phyloP scores from a whole-genome alignment of 148 eudicot genomes.

The Amaranthus hypochondriacus region DNA sequence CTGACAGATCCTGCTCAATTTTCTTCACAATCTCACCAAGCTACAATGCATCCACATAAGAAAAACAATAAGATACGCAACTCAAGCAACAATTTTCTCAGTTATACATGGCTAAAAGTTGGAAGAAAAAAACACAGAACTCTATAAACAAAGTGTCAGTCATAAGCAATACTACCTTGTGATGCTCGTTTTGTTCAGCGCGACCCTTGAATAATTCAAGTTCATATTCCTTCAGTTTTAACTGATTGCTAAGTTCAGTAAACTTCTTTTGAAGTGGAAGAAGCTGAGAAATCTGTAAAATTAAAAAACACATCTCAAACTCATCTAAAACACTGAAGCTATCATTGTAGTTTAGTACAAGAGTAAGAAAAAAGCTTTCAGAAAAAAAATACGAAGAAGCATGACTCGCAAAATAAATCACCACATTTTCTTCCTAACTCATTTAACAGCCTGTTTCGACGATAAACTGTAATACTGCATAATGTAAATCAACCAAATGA shows the following conservation, averaged over 20 bases:
- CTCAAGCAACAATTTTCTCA: neutral
- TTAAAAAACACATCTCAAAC: neutral
- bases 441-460: neutral
- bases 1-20: constrained; percentile 81
- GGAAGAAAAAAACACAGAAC: neutral
- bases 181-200: constrained; percentile 95
- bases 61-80: neutral
- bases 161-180: constrained; percentile 55
- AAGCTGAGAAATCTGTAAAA: constrained; percentile 59
- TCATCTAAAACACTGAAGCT: neutral
- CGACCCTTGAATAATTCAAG: constrained; percentile 73
- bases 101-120: neutral
- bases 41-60: constrained; percentile 33
- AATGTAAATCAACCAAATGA: neutral
- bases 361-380: neutral
- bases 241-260: constrained; percentile 60
- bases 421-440: neutral
- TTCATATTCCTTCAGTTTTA: constrained; percentile 82
- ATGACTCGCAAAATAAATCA: neutral
- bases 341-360: neutral
- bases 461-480: neutral
- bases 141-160: neutral
- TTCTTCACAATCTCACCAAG: constrained; percentile 78
- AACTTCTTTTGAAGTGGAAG: constrained; percentile 80
- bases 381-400: neutral